A percentile compares a stretch with the other conserved stretches of the same genome.
These are phyloP conservation scores for Tremellales sp. DNA, from an alignment of 1,284 basidiomycete genomes.

Conservation along the genomic window DNA sequence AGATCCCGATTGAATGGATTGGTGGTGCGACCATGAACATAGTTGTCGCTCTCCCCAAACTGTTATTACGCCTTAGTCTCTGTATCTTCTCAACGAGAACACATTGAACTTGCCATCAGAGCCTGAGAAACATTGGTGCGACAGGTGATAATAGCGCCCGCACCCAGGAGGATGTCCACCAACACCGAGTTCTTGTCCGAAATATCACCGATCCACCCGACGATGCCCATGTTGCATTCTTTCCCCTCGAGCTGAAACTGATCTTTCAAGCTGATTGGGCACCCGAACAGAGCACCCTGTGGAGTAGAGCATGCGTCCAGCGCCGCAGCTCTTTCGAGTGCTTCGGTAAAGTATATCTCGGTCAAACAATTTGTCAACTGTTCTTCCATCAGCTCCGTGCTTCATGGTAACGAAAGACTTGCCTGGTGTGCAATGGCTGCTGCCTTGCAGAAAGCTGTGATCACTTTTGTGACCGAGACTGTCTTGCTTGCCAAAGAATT, in stretches of 20 bases:
- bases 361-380: conserved; percentile 48
- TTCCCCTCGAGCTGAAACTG: conserved; percentile 34
- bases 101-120: not conserved
- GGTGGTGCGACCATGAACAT: conserved; percentile 27
- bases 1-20: conserved; percentile 46
- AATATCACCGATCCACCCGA: conserved; percentile 9
- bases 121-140: conserved; percentile 12
- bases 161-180: conserved; percentile 12
- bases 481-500: too few relatives aligned
- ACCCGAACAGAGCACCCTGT: conserved; percentile 49
- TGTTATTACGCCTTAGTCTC: not conserved
- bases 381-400: too few relatives aligned
- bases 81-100: not conserved
- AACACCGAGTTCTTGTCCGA: conserved; percentile 10
- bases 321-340: conserved; percentile 38
- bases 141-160: conserved; percentile 26
- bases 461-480: too few relatives aligned
- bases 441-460: conserved; percentile 4
- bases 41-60: conserved; percentile 19
- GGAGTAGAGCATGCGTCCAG: conserved; percentile 48
- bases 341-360: conserved; percentile 47
- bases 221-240: conserved; percentile 19
- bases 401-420: too few relatives aligned
- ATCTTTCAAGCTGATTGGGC: conserved; percentile 49
- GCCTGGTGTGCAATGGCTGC: conserved; percentile 11